These are phyloP conservation scores for Lachnellula hyalina DNA, from an alignment of 2,329 filamentous ascomycete genomes.

Conservation along the genomic window DNA sequence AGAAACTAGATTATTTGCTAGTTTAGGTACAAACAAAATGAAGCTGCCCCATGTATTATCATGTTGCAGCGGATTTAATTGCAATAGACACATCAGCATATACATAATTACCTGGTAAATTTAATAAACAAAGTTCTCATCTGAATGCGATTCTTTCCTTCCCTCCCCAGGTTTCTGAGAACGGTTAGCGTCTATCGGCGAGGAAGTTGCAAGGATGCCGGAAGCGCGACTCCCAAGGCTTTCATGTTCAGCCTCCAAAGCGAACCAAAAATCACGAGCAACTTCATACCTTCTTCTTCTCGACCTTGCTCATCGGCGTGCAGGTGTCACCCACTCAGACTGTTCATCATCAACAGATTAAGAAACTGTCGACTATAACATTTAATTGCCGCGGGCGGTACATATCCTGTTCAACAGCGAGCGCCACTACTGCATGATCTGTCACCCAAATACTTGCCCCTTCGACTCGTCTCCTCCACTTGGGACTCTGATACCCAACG, in stretches of 20 bases:
- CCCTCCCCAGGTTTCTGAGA: conserved; percentile 13
- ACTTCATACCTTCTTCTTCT: conserved; percentile 17
- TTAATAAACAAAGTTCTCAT: neutral
- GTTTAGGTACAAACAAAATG: no score
- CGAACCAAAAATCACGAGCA: conserved; percentile 12
- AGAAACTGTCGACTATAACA: conserved; percentile 19
- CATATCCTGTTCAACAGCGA: conserved; percentile 20
- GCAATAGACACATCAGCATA: neutral
- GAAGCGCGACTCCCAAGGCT: conserved; percentile 18
- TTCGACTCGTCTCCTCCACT: neutral
- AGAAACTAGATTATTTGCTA: no score
- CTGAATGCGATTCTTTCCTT: neutral
- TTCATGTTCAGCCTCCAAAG: conserved; percentile 23
- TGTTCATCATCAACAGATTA: conserved; percentile 17
- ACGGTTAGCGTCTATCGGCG: conserved; percentile 5
- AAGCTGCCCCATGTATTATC: no score
- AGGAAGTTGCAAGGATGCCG: conserved; percentile 15
- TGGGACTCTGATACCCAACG: conserved; percentile 26
- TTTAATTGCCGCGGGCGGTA: conserved; percentile 32
- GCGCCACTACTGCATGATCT: conserved; percentile 31
- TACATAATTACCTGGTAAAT: neutral
- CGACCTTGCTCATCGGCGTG: conserved; percentile 25
- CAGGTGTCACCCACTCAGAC: conserved; percentile 28
- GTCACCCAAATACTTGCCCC: conserved; percentile 20
- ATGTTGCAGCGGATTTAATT: no score